phyloP scores from a whole-genome alignment of 2,329 filamentous ascomycete species.

The Penicillium sp. region DNA sequence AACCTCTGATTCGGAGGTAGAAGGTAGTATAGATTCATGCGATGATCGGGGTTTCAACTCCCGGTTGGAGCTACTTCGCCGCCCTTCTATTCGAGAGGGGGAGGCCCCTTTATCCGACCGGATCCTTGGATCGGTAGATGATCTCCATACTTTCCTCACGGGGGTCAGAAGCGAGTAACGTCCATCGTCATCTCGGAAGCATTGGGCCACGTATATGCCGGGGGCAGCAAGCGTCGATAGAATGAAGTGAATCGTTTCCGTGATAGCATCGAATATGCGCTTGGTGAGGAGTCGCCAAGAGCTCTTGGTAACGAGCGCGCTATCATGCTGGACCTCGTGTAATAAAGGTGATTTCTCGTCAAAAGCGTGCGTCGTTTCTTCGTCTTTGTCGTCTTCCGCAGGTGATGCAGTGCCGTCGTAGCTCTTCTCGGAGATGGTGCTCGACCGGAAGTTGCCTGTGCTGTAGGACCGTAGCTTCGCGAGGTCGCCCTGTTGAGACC shows the following conservation, averaged over 20 bases:
- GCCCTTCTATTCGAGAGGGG: constrained; percentile 24
- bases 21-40: constrained; percentile 46
- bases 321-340: constrained; percentile 38
- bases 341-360: constrained; percentile 70
- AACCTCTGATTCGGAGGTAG: constrained; percentile 54
- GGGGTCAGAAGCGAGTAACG: constrained; percentile 73
- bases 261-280: constrained; percentile 65
- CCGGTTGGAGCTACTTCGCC: constrained; percentile 29
- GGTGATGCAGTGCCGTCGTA: constrained; percentile 24
- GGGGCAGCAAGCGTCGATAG: constrained; percentile 74
- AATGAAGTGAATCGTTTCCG: constrained; percentile 72
- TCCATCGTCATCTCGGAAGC: constrained; percentile 75
- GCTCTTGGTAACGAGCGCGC: constrained; percentile 33
- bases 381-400: constrained; percentile 33
- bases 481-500: constrained; percentile 30
- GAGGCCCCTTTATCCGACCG: constrained; percentile 22
- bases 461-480: constrained; percentile 43
- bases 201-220: constrained; percentile 74
- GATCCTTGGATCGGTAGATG: constrained; percentile 19
- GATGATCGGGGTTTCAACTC: constrained; percentile 33
- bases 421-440: constrained; percentile 27
- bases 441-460: constrained; percentile 36
- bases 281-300: constrained; percentile 56
- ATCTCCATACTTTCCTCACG: constrained; percentile 56
- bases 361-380: constrained; percentile 34